Percentiles rank a stretch among this genome's conserved stretches.
Evolutionary conservation across 805 yeast genomes (phyloP).

Genomic region (Lachancea dasiensis): DNA sequence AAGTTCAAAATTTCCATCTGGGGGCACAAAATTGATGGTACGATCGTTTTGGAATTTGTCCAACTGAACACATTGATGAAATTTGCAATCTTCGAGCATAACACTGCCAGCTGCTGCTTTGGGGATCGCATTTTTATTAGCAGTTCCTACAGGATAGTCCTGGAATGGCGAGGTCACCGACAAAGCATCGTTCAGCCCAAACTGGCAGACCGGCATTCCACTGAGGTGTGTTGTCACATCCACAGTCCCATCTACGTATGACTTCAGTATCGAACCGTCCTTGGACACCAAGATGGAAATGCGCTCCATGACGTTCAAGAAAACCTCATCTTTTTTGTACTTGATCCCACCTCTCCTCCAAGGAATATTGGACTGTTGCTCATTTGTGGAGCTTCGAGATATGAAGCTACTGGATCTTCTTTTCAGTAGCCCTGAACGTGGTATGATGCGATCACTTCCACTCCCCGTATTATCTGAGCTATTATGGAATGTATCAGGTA

Average conservation of each 20-base stretch:
- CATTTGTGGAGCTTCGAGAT: constrained; percentile 1
- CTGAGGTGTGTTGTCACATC: constrained; percentile 63
- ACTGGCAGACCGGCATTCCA: constrained; percentile 79
- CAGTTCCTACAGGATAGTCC: constrained; percentile 18
- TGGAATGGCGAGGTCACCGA: constrained; percentile 7
- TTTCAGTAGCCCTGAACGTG: constrained; percentile 19
- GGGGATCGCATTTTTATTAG: constrained; percentile 31
- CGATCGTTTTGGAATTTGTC: constrained; percentile 60
- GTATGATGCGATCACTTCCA: constrained; percentile 3
- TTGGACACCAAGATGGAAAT: constrained; percentile 64
- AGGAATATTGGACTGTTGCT: constrained; percentile 29
- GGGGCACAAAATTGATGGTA: constrained; percentile 70
- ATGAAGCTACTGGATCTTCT: constrained; percentile 10
- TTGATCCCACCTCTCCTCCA: constrained; percentile 71
- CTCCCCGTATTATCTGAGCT: constrained; percentile 4
- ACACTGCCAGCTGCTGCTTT: constrained; percentile 46
- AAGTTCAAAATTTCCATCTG: constrained; percentile 81
- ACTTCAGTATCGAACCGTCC: constrained; percentile 55
- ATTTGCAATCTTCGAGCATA: constrained; percentile 66
- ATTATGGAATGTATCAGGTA: background rate
- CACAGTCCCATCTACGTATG: constrained; percentile 73
- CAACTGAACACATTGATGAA: constrained; percentile 81
- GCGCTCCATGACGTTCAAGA: constrained; percentile 68
- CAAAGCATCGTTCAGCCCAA: constrained; percentile 61
- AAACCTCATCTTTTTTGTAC: constrained; percentile 77